Evolutionary conservation across 352 stramenopile genomes (phyloP).

Genomic region (Phytopythium kandeliae): DNA sequence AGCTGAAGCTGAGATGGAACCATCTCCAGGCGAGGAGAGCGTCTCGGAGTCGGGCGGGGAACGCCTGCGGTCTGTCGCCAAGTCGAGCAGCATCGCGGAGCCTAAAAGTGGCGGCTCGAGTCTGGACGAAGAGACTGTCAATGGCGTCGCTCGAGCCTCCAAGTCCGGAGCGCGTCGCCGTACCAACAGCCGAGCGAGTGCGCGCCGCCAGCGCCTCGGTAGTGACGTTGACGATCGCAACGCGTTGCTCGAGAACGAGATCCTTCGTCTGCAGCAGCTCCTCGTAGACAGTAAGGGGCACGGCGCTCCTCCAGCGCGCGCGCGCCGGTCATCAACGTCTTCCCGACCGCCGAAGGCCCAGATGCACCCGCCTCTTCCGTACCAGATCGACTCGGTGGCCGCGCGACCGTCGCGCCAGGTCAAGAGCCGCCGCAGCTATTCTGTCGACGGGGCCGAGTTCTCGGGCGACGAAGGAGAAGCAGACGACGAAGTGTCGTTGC

Average conservation of each 20-base stretch:
- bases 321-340: slow-evolving; percentile 12
- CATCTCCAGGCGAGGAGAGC: slow-evolving; percentile 17
- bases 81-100: neutral
- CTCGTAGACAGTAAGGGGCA: slow-evolving; percentile 45
- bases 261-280: slow-evolving; percentile 70
- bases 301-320: slow-evolving; percentile 6
- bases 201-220: slow-evolving; percentile 10
- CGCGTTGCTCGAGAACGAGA: slow-evolving; percentile 52
- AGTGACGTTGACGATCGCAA: slow-evolving; percentile 37
- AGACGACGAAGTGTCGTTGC: slow-evolving; percentile 33
- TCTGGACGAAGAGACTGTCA: slow-evolving; percentile 1
- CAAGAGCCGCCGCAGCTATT: slow-evolving; percentile 34
- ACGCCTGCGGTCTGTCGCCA: neutral
- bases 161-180: neutral
- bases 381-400: slow-evolving; percentile 14
- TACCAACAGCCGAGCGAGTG: slow-evolving; percentile 2
- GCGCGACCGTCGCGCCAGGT: slow-evolving; percentile 9
- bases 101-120: slow-evolving; percentile 1
- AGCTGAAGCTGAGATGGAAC: slow-evolving; percentile 21
- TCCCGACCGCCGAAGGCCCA: slow-evolving; percentile 15
- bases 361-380: slow-evolving; percentile 10
- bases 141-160: neutral
- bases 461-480: slow-evolving; percentile 32
- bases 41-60: slow-evolving; percentile 8
- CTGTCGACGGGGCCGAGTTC: slow-evolving; percentile 30